A percentile compares a stretch with the other conserved stretches of the same genome.
Conservation (phyloP, 768 basidiomycete species). For the Sarcomyxa edulis region DNA sequence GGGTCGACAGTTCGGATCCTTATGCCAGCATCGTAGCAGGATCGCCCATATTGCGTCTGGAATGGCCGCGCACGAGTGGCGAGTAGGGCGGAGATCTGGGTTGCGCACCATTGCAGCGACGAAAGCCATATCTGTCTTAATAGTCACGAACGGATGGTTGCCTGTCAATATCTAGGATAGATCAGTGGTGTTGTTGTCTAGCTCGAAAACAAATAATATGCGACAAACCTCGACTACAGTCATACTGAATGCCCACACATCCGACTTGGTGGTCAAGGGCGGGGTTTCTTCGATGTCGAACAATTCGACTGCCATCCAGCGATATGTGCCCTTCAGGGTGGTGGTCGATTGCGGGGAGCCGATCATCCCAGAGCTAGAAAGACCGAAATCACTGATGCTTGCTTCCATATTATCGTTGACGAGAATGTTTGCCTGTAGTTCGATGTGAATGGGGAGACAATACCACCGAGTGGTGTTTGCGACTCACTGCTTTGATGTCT, state of each 20-base stretch:
- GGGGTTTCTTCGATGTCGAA: conserved; percentile 7
- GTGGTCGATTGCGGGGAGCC: conserved; percentile 29
- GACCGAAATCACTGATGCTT: conserved; percentile 32
- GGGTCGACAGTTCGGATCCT: no score
- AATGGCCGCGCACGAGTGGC: no score
- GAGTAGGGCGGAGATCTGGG: no score
- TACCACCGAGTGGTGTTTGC: no score
- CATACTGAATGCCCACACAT: conserved; percentile 32
- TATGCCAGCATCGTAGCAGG: no score
- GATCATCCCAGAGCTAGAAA: conserved; percentile 30
- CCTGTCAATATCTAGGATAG: no score
- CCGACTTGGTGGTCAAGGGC: conserved; percentile 18
- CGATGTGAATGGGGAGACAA: neutral
- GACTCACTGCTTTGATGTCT: conserved; percentile 34
- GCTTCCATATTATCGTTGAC: conserved; percentile 25
- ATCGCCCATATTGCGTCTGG: no score
- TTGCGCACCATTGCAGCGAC: no score
- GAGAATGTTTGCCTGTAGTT: conserved; percentile 28
- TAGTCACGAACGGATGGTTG: no score
- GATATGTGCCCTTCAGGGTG: conserved; percentile 24
- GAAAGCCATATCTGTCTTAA: no score
- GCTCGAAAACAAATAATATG: no score
- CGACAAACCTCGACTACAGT: conserved; percentile 28
- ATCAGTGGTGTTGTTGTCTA: no score
- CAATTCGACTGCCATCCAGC: conserved; percentile 36